Base-by-base conservation (phyloP, 208 protist genomes). In the Tritrichomonas foetus region DNA sequence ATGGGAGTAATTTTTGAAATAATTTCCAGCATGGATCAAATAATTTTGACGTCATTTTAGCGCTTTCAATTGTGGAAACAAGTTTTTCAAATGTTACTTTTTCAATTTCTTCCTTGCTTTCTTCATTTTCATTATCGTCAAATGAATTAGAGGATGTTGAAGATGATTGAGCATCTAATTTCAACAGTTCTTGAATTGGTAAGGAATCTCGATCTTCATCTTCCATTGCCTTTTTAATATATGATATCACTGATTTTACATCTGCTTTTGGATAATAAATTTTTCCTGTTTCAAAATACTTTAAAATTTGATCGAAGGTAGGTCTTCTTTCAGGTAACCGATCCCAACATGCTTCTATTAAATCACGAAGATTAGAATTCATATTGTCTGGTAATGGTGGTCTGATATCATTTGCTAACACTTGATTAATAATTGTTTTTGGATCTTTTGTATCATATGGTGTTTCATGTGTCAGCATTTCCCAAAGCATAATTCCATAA, bases 321-420 rank as follows among this genome's bases (percentile, higher is more conserved):
- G 89, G 89, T 72, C 89, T 47, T 20, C 30, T 3, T 11, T 66
- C 72, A 16, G 89, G 89, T 30, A 74, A 16, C 1, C 89, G 30
- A 30, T 93, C 89, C 89, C 89, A 93, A 50, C 89, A 93, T 22
- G 22, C 16, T 64, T 39, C 11, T 30, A 93, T 93, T 3, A 93
- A 39, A 9, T 66, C 47, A 1, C 3, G 39, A 41, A 93, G 61
- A 41, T 66, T 36, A 25, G 82, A 50, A 64, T 5, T 14, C 13
- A 50, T 66, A 11, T 30, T 36, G 14, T 61, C 82, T 39, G 47
- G 55, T 27, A 93, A 66, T 66, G 22, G 14, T 39, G 82, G 82
- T 41, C 82, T 3, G 30, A 22, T 57, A 20, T 93, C n/a, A 41
- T 25, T 50, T 16, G 13, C 27, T 2, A 93, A 30, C 0, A 93